Evolutionary conservation across 2,329 filamentous ascomycete genomes (phyloP).

Genomic region (Hymenoscyphus fraxineus): DNA sequence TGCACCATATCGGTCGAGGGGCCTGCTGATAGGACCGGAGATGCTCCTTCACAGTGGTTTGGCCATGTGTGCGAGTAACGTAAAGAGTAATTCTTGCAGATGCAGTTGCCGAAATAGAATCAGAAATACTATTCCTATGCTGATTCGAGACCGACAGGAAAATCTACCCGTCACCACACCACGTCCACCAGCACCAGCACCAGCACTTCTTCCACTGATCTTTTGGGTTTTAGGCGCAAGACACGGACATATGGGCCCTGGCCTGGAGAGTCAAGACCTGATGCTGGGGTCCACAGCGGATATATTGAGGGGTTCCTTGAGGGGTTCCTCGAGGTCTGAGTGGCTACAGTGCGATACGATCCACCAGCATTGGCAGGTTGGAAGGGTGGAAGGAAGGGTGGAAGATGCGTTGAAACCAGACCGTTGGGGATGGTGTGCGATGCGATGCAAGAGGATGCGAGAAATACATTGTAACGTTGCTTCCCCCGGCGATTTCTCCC

Average conservation of each 20-base stretch:
- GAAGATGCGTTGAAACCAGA: too few species aligned
- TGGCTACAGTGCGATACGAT: not conserved
- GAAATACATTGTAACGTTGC: not conserved
- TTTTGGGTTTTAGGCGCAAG: not conserved
- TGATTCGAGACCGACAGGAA: not conserved
- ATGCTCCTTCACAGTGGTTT: not conserved
- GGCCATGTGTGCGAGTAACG: slow-evolving; percentile 9
- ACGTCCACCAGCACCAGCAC: not conserved
- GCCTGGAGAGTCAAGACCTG: not conserved
- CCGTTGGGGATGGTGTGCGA: not conserved
- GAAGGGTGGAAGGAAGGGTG: too few species aligned
- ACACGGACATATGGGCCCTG: not conserved
- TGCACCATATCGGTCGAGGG: slow-evolving; percentile 18
- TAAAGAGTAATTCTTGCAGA: slow-evolving; percentile 5
- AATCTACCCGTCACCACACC: not conserved
- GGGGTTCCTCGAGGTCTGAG: not conserved
- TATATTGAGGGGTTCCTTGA: not conserved
- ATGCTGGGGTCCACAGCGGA: not conserved
- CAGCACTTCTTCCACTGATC: not conserved
- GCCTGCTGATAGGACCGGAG: slow-evolving; percentile 15
- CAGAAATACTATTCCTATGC: not conserved
- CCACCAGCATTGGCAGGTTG: too few species aligned
- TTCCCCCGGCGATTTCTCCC: too few species aligned
- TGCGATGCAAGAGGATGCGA: not conserved
- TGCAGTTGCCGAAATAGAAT: slow-evolving; percentile 6